Conservation (phyloP, 2,329 filamentous ascomycete genomes). For the Tolypocladium sp. region DNA sequence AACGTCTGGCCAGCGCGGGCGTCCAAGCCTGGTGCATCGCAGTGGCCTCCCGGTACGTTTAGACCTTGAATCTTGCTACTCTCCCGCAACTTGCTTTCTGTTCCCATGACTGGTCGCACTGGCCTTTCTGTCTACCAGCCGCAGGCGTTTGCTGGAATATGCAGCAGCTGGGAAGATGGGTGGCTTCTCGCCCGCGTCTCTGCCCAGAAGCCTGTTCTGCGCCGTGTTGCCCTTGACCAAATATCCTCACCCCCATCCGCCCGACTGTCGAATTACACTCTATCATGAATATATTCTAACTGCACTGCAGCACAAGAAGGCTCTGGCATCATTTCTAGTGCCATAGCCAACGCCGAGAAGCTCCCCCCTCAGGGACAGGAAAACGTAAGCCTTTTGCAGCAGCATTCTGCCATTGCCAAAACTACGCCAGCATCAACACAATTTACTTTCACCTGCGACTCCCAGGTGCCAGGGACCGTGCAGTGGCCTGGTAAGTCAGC, state of each 20-base stretch:
- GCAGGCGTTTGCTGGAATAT: background rate
- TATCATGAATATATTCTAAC: background rate
- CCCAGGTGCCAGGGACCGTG: slow-evolving; percentile 72
- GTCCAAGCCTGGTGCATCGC: slow-evolving; percentile 34
- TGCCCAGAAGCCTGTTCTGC: background rate
- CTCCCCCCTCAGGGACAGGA: slow-evolving; percentile 60
- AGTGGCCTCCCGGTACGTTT: slow-evolving; percentile 37
- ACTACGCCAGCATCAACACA: slow-evolving; percentile 67
- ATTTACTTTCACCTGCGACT: slow-evolving; percentile 95
- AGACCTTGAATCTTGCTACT: background rate
- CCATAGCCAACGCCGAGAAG: slow-evolving; percentile 81
- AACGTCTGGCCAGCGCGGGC: slow-evolving; percentile 44
- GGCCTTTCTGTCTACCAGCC: background rate
- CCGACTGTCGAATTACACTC: background rate
- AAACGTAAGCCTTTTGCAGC: slow-evolving; percentile 69
- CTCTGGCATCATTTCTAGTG: slow-evolving; percentile 77
- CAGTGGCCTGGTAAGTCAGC: slow-evolving; percentile 55
- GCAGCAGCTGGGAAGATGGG: too few species aligned
- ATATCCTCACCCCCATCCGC: background rate
- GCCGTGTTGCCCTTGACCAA: too few species aligned
- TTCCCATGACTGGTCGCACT: background rate
- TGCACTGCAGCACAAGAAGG: slow-evolving; percentile 29
- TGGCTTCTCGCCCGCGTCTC: background rate
- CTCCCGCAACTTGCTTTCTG: background rate
- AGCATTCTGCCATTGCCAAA: slow-evolving; percentile 49